phyloP scores from a whole-genome alignment of 78 protist genomes.

The Speleostelium caveatum region DNA sequence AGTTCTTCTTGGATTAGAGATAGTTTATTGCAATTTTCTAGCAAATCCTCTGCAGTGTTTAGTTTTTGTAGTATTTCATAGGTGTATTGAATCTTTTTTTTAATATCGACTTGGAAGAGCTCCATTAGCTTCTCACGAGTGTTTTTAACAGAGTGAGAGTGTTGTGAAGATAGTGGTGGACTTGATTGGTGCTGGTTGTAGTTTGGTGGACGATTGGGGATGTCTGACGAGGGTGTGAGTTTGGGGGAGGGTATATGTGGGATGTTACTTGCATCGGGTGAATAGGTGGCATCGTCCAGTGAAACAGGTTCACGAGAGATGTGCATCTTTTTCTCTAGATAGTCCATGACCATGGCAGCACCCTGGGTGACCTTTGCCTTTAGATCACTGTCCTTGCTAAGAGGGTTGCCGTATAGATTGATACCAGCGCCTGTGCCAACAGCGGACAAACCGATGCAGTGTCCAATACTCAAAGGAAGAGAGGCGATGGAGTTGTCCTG shows the following conservation, averaged over 20 bases:
- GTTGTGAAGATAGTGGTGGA: too few species aligned
- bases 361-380: slow-evolving; percentile 1
- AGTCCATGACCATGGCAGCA: slow-evolving; percentile 48
- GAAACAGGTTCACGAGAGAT: background rate
- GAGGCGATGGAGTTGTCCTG: slow-evolving; percentile 39
- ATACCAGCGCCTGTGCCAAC: background rate
- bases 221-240: background rate
- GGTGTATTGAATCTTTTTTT: background rate
- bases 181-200: background rate
- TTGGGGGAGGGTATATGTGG: background rate
- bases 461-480: slow-evolving; percentile 69
- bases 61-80: background rate
- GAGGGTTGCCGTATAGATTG: slow-evolving; percentile 34
- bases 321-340: slow-evolving; percentile 31
- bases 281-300: background rate
- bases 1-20: slow-evolving; percentile 13
- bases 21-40: slow-evolving; percentile 5
- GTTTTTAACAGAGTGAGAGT: slow-evolving; percentile 10
- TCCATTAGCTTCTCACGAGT: background rate
- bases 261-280: too few species aligned
- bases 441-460: slow-evolving; percentile 12
- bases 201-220: slow-evolving; percentile 12
- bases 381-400: background rate
- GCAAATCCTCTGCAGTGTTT: background rate
- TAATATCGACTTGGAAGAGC: background rate